A percentile compares a stretch with the other conserved stretches of the same genome.
phyloP scores from a whole-genome alignment of 2,329 filamentous ascomycete genomes.

The Spiromastix sp. region DNA sequence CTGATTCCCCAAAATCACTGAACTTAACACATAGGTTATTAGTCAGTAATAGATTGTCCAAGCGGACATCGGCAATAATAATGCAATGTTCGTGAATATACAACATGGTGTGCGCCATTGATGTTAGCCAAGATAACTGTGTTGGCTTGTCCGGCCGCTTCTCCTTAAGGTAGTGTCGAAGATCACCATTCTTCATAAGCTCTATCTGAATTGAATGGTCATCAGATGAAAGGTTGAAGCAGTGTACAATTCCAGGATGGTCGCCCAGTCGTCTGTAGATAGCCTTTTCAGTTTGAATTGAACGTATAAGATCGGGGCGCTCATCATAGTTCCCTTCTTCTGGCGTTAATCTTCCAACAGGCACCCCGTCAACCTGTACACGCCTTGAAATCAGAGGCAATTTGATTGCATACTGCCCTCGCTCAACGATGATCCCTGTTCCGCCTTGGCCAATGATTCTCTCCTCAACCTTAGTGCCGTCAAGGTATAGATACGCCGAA shows the following conservation, averaged over 20 bases:
- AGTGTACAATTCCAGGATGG: conserved; percentile 5
- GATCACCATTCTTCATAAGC: conserved; percentile 17
- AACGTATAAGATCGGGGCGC: background rate
- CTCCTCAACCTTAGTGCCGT: conserved; percentile 2
- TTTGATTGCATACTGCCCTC: background rate
- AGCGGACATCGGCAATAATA: conserved; percentile 19
- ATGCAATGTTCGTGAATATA: conserved; percentile 17
- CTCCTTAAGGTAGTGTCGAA: conserved; percentile 12
- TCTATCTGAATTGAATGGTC: conserved; percentile 8
- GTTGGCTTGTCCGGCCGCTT: conserved; percentile 9
- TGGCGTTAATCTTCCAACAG: too few species aligned
- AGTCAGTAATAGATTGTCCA: conserved; percentile 19
- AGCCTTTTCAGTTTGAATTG: background rate
- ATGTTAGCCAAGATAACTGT: conserved; percentile 15
- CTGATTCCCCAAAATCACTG: conserved; percentile 15
- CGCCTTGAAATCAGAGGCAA: conserved; percentile 4
- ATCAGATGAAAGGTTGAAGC: conserved; percentile 1
- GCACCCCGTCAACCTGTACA: too few species aligned
- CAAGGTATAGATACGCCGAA: conserved; percentile 4
- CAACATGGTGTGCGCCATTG: conserved; percentile 16
- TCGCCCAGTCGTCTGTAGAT: conserved; percentile 1
- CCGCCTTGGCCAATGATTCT: conserved; percentile 1
- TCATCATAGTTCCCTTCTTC: conserved; percentile 1
- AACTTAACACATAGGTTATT: conserved; percentile 12
- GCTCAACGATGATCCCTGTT: conserved; percentile 3